Evolutionary conservation across 2,329 filamentous ascomycete genomes (phyloP).

Genomic region (Chlorencoelia australis): DNA sequence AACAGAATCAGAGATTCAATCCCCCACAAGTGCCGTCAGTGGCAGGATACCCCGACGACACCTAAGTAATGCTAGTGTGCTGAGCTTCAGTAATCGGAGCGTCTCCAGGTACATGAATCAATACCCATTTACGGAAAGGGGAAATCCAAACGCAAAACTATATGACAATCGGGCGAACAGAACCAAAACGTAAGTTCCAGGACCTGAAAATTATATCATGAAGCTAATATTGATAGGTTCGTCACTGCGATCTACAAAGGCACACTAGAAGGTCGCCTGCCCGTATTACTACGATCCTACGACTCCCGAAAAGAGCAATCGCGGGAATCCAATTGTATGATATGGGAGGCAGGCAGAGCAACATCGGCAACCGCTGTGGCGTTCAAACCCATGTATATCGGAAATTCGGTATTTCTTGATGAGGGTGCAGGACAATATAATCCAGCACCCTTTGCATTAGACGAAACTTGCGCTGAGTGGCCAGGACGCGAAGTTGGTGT

Average conservation of each 20-base stretch:
- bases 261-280: constrained; percentile 54
- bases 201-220: not conserved
- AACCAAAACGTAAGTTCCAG: constrained; percentile 71
- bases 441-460: constrained; percentile 71
- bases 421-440: constrained; percentile 90
- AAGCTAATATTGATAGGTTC: constrained; percentile 45
- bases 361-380: constrained; percentile 84
- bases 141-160: constrained; percentile 76
- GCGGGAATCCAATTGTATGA: constrained; percentile 85
- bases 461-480: constrained; percentile 91
- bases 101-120: constrained; percentile 47
- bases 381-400: constrained; percentile 92
- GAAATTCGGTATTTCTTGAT: constrained; percentile 88
- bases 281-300: constrained; percentile 80
- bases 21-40: constrained; percentile 29
- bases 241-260: constrained; percentile 88
- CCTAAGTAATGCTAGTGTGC: constrained; percentile 68
- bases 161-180: constrained; percentile 80
- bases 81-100: constrained; percentile 67
- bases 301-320: constrained; percentile 87
- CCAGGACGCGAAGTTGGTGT: constrained; percentile 86
- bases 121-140: constrained; percentile 47
- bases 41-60: constrained; percentile 41
- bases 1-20: constrained; percentile 20
- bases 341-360: constrained; percentile 96